Evolutionary conservation across 495 filamentous ascomycete genomes (phyloP).

Genomic region (Recurvomyces mirabilis): DNA sequence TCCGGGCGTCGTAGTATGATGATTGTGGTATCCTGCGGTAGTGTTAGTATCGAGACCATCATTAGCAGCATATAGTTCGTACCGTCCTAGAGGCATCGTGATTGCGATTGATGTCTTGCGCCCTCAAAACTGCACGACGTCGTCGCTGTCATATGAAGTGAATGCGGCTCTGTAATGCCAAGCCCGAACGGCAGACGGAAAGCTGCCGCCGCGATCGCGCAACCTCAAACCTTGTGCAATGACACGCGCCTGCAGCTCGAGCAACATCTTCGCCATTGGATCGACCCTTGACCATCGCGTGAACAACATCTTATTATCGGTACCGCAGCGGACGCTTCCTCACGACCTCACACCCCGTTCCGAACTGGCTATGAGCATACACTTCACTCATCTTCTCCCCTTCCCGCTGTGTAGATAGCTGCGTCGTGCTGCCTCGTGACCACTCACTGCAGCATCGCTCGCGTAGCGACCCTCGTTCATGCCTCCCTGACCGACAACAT

Average conservation of each 20-base stretch:
- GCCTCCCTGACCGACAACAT: constrained; percentile 4
- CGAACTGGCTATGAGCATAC: no score
- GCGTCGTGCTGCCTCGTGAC: background rate
- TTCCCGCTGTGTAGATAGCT: constrained; percentile 14
- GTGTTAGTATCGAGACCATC: constrained; percentile 11
- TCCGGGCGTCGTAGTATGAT: constrained; percentile 81
- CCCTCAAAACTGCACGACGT: background rate
- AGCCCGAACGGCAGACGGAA: no score
- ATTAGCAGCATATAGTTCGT: background rate
- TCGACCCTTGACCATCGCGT: no score
- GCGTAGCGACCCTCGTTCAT: background rate
- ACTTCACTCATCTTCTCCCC: no score
- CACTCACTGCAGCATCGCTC: background rate
- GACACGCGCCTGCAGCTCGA: no score
- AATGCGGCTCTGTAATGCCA: no score
- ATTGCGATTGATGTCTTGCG: background rate
- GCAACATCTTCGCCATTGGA: no score
- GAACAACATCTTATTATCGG: no score
- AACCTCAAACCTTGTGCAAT: no score
- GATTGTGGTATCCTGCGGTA: constrained; percentile 52
- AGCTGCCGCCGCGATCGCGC: no score
- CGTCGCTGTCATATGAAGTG: background rate
- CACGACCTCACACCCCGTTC: no score
- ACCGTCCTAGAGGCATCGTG: constrained; percentile 15
- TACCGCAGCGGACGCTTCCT: no score